A percentile compares a stretch with the other conserved stretches of the same genome.
phyloP scores from a whole-genome alignment of 2,329 filamentous ascomycete species.

The Pseudogymnoascus sp. region DNA sequence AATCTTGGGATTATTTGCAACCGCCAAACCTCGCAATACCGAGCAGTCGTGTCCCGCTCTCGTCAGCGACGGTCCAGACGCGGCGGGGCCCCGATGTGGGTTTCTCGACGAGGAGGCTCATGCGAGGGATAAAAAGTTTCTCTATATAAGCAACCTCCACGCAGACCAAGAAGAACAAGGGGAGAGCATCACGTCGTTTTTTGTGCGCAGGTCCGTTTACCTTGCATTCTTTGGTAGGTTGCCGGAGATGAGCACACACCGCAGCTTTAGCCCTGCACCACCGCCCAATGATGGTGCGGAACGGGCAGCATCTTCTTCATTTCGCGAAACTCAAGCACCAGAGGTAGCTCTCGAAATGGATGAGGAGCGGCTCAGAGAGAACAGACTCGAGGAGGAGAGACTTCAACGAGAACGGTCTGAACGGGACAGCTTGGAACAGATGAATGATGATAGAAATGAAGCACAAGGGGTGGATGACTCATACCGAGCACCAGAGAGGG shows the following conservation, averaged over 20 bases:
- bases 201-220: conserved; percentile 16
- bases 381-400: neutral
- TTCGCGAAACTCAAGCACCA: neutral
- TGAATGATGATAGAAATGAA: neutral
- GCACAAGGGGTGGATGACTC: neutral
- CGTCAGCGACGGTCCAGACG: neutral
- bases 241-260: neutral
- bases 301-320: neutral
- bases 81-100: neutral
- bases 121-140: neutral
- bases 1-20: neutral
- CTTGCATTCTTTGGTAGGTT: conserved; percentile 16
- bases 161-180: conserved; percentile 9
- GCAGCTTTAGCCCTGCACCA: neutral
- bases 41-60: conserved; percentile 1
- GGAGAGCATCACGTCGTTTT: conserved; percentile 16
- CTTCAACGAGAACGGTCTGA: neutral
- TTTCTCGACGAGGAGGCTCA: neutral
- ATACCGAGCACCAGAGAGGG: neutral
- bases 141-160: conserved; percentile 13
- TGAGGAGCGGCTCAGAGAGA: neutral
- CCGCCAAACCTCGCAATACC: neutral
- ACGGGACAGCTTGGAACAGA: neutral
- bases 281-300: neutral
- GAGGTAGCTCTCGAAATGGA: neutral